A percentile compares a stretch with the other conserved stretches of the same genome.
These are phyloP conservation scores for Talaromyces sp. DNA, from an alignment of 2,329 filamentous ascomycete species.

Conservation along the genomic window DNA sequence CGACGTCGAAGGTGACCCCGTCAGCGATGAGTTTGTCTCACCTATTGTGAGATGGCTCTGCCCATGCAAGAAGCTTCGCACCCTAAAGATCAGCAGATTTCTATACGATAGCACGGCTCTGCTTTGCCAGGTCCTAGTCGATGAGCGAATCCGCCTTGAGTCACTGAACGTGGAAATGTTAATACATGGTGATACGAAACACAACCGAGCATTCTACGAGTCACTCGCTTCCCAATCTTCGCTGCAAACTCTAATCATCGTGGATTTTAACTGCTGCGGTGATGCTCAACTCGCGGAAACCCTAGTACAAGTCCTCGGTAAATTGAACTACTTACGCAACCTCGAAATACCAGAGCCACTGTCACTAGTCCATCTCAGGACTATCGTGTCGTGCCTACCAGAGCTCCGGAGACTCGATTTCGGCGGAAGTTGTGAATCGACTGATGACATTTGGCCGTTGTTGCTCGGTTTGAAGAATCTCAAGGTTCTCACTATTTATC, in stretches of 20 bases:
- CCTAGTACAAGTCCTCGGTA: constrained; percentile 24
- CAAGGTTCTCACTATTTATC: constrained; percentile 23
- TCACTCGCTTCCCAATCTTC: constrained; percentile 21
- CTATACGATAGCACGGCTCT: constrained; percentile 41
- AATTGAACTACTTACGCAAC: constrained; percentile 23
- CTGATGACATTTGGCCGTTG: constrained; percentile 19
- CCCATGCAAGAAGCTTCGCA: constrained; percentile 46
- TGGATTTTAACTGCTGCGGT: too few relatives aligned
- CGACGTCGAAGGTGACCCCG: constrained; percentile 46
- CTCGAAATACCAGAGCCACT: constrained; percentile 27
- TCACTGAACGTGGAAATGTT: constrained; percentile 26
- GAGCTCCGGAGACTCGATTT: too few relatives aligned
- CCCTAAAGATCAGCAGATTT: constrained; percentile 47
- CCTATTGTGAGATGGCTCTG: constrained; percentile 51
- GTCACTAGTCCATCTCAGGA: constrained; percentile 25
- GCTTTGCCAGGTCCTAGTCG: constrained; percentile 21
- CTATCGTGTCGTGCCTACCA: constrained; percentile 22
- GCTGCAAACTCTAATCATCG: constrained; percentile 23
- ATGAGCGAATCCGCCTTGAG: constrained; percentile 20
- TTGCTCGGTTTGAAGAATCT: constrained; percentile 24
- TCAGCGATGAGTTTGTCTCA: constrained; percentile 46
- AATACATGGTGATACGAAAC: too few relatives aligned
- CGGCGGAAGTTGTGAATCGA: too few relatives aligned
- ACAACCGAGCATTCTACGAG: constrained; percentile 13
- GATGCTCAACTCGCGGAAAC: constrained; percentile 16